Evolutionary conservation across 202 grass and related monocot species (phyloP).

Genomic region (Setaria italica): DNA sequence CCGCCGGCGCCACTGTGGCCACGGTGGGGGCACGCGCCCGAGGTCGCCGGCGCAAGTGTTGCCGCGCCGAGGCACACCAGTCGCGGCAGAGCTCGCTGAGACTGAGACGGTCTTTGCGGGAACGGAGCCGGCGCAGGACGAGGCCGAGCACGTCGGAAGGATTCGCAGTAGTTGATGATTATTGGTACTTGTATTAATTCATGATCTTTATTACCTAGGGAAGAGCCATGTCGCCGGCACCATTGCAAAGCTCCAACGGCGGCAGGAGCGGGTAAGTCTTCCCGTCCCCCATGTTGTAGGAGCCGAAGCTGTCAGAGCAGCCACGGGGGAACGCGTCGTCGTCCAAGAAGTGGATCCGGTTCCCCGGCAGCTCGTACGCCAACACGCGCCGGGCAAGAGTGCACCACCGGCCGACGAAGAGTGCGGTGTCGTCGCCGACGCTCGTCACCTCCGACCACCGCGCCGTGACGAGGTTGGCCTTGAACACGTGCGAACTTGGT

Average conservation of each 20-base stretch:
- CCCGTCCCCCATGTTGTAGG: background rate
- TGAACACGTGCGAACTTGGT: background rate
- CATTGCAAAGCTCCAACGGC: background rate
- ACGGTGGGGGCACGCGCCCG: background rate
- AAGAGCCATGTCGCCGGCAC: background rate
- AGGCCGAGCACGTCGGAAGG: background rate
- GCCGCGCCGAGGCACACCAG: background rate
- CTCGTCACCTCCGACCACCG: background rate
- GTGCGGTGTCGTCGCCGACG: background rate
- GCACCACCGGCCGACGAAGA: slow-evolving; percentile 20
- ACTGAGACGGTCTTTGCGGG: no score
- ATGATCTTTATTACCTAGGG: background rate
- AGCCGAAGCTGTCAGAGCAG: background rate
- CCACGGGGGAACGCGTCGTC: background rate
- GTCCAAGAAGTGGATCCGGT: slow-evolving; percentile 4
- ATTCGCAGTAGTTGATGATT: no score
- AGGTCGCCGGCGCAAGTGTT: background rate
- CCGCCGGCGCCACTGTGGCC: background rate
- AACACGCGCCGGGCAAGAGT: background rate
- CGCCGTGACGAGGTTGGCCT: background rate
- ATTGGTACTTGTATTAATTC: no score
- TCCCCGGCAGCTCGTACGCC: background rate
- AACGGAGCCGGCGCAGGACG: background rate
- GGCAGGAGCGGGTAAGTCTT: background rate
- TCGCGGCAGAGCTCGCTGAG: background rate